A percentile compares a stretch with the other conserved stretches of the same genome.
Conservation (phyloP, 306 rosid genomes). For the Cyamopsis tetragonoloba region DNA sequence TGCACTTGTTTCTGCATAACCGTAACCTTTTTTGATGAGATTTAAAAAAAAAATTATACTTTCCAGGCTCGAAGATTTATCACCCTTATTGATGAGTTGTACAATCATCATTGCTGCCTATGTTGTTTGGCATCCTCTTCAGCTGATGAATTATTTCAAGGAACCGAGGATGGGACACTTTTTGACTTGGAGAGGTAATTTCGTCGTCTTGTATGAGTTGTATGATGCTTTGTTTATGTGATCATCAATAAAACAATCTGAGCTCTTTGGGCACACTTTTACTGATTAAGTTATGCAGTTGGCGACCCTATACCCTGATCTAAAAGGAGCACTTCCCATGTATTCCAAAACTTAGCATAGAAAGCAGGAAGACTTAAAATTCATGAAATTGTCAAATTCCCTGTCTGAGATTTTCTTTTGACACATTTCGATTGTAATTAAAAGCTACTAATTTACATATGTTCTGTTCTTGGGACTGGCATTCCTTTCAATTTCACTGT, state of each 20-base stretch:
- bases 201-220: conserved; percentile 4
- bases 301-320: neutral
- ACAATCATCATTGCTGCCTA: conserved; percentile 85
- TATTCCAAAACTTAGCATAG: neutral
- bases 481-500: neutral
- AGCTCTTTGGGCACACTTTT: too few species aligned
- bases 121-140: conserved; percentile 79
- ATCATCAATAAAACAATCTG: too few species aligned
- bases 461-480: conserved; percentile 1
- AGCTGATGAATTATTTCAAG: conserved; percentile 88
- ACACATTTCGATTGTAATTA: neutral
- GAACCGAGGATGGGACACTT: conserved; percentile 93
- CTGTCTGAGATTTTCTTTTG: neutral
- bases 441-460: neutral
- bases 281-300: conserved; percentile 8
- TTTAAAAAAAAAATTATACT: neutral
- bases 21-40: conserved; percentile 15
- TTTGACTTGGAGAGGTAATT: conserved; percentile 90
- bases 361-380: neutral
- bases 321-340: neutral
- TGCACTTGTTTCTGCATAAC: neutral
- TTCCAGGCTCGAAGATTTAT: conserved; percentile 86
- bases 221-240: too few species aligned
- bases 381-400: conserved; percentile 7
- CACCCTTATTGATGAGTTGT: conserved; percentile 88